Evolutionary conservation across 257 asterid genomes (phyloP).

Genomic region (Vinca minor): DNA sequence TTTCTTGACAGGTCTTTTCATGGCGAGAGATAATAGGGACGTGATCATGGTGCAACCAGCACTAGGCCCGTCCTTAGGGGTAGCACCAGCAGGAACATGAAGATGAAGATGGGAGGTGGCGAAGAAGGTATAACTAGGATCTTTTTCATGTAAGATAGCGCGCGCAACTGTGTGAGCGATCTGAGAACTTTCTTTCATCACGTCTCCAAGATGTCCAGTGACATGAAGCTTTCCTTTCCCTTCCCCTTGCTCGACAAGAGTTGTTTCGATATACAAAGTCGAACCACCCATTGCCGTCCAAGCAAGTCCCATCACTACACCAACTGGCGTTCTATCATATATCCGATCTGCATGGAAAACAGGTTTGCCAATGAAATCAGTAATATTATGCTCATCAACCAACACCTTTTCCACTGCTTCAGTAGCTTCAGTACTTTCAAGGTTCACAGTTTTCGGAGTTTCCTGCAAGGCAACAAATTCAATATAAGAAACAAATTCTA

Average conservation of each 20-base stretch:
- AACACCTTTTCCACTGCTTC: slow-evolving; percentile 47
- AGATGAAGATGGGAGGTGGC: slow-evolving; percentile 79
- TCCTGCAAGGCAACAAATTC: slow-evolving; percentile 28
- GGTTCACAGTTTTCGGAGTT: slow-evolving; percentile 33
- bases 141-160: slow-evolving; percentile 63
- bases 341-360: slow-evolving; percentile 95
- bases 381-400: slow-evolving; percentile 64
- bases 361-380: slow-evolving; percentile 87
- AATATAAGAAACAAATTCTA: neutral
- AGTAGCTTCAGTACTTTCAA: slow-evolving; percentile 21
- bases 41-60: slow-evolving; percentile 99
- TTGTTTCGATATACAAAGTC: slow-evolving; percentile 80
- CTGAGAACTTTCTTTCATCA: slow-evolving; percentile 98
- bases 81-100: slow-evolving; percentile 96
- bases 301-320: slow-evolving; percentile 98
- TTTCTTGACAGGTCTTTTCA: slow-evolving; percentile 63
- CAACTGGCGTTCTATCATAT: slow-evolving; percentile 74
- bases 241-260: slow-evolving; percentile 71
- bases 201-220: slow-evolving; percentile 96
- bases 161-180: slow-evolving; percentile 88
- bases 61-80: slow-evolving; percentile 98
- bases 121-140: slow-evolving; percentile 57
- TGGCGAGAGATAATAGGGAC: slow-evolving; percentile 79
- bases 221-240: slow-evolving; percentile 73
- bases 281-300: slow-evolving; percentile 99